Evolutionary conservation across 257 asterid genomes (phyloP), one percentile per base, ranked within the genome.

Genomic region (Ophiorrhiza pumila): DNA sequence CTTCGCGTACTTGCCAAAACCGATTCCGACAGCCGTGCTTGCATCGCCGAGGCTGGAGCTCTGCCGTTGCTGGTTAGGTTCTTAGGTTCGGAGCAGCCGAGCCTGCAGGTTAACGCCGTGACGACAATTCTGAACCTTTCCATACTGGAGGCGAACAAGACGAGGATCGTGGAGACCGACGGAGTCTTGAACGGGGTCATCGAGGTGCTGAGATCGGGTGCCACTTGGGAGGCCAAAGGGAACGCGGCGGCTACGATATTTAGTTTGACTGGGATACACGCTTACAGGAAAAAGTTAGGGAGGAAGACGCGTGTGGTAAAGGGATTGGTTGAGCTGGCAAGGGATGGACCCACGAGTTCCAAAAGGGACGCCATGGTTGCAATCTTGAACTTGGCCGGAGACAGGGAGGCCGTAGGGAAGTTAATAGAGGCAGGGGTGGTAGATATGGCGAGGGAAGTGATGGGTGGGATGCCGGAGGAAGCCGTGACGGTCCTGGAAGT

Each of bases 161-260:
- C 77, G 5, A 84, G 89, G 74, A 93, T 93, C 7, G 74, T 91
- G 89, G 97, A 89, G 77, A 88, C 90, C 0, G 96, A 93, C n/a
- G 95, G 95, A 20, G 90, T 87, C 2, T 55, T 91, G 2, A 84
- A 85, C 75, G 96, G 93, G 23, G 85, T 89, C 1, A 80, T 93
- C 17, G 95, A 91, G 82, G 97, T 93, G 61, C 50, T 93, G 73
- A 80, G 90, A 31, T 85, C 94, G 0, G 97, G 97, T 9, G 90
- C 93, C 72, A 85, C 95, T 4, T 90, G 96, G 97, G 98, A 93
- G 79, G 93, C 97, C 13, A 93, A 91, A 70, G 98, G 93, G 49
- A 93, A 91, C 22, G 97, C 98, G 17, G 98, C 97, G 20, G 98
- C 98, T 27, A 87, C 97, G 15, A 76, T 92, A 1, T 88, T 90